Evolutionary conservation across 148 eudicot genomes (phyloP), one percentile per base, ranked within the genome.

Genomic region (Cornus controversa): DNA sequence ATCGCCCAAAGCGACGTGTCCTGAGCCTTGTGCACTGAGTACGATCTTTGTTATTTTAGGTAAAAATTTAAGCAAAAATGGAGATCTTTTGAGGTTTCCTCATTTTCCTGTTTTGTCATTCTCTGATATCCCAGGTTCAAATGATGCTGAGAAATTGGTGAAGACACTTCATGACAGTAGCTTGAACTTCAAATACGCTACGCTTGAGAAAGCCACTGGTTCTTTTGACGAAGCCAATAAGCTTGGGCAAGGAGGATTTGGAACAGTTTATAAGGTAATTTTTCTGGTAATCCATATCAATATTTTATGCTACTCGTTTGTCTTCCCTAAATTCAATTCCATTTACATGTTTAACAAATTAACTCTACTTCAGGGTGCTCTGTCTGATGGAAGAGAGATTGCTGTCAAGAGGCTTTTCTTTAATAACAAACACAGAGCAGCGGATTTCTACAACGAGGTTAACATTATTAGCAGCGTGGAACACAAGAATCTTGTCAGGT

Each of bases 231-330:
- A 82, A 66, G 79, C 86, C 16, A 90, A 89, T 79, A 91, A 81
- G 86, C 92, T 91, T 6, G 94, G 94, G 29, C 89, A 91, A 60
- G 94, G 94, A 65, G 94, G 94, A 68, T 91, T 89, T 31, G 94
- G 94, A 36, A 91, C 89, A 10, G 94, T 91, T 28, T 91, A 90
- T 58, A 87, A 90, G 89, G 92, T 88, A 75, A 6, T 28, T 24
- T 25, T 25, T 37, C 25, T 14, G 13, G 24, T 16, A 47, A 18
- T 23, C 29, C 13, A 25, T 13, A 70, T 37, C 37, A 5, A 23
- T 13, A 70, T 23, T 24, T 23, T 70, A 10, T 27, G 26, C 13
- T 20, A 10, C 8, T 66, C 45, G 10, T 78, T 9, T 13, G 16
- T 6, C 29, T 18, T 18, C 20, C 24, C 64, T 60, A 22, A 60